Percentiles rank a stretch among this genome's conserved stretches.
These are phyloP conservation scores for Suillus spraguei DNA, from an alignment of 768 basidiomycete genomes.

Conservation along the genomic window DNA sequence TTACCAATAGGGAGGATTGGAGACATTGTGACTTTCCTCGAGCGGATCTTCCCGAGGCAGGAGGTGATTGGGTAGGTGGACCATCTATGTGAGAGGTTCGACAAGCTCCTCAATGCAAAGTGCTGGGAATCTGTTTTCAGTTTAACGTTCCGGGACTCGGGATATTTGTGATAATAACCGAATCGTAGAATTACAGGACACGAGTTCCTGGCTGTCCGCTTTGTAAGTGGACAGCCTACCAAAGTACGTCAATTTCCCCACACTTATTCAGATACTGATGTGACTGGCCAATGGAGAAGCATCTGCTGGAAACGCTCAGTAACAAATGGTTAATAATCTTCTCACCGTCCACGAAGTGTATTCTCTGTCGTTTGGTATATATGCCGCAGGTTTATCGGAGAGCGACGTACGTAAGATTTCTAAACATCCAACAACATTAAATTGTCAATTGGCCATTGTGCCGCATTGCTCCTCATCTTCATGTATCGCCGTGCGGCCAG, in stretches of 20 bases:
- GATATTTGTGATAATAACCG: background rate
- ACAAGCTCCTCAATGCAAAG: too few relatives aligned
- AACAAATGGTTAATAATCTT: background rate
- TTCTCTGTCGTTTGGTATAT: background rate
- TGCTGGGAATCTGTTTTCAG: background rate
- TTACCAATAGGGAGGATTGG: too few relatives aligned
- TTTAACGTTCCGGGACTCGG: background rate
- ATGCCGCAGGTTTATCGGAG: background rate
- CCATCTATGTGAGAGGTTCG: too few relatives aligned
- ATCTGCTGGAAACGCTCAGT: background rate
- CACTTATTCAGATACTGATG: background rate
- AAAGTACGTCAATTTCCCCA: background rate
- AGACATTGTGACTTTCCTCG: too few relatives aligned
- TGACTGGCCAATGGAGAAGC: background rate
- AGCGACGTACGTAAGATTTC: background rate
- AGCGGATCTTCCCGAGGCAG: too few relatives aligned
- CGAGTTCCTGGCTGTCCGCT: background rate
- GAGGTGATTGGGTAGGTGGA: too few relatives aligned
- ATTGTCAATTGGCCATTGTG: too few relatives aligned
- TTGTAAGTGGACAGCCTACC: background rate
- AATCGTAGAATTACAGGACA: background rate
- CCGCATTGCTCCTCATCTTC: background rate
- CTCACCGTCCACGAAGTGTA: background rate
- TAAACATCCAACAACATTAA: background rate
- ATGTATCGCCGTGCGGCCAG: background rate